These are phyloP conservation scores for Cladosporium sp. DNA, from an alignment of 2,329 filamentous ascomycete genomes.

Conservation along the genomic window DNA sequence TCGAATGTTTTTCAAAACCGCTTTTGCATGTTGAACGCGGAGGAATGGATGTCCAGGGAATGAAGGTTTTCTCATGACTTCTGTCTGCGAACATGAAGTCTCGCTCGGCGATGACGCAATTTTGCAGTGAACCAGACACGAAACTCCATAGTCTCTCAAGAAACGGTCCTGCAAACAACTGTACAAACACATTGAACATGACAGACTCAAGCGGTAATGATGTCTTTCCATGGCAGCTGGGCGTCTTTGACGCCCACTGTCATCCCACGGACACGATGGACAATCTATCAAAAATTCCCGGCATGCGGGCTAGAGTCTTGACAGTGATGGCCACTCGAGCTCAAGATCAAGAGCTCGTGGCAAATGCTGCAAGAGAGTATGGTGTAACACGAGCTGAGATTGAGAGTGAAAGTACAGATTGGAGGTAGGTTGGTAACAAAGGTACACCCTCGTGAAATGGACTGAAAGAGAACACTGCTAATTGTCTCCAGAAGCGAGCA, in stretches of 20 bases:
- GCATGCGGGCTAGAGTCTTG: slow-evolving; percentile 63
- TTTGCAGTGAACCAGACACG: no score
- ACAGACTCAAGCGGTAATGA: slow-evolving; percentile 15
- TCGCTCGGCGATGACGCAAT: no score
- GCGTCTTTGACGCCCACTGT: slow-evolving; percentile 75
- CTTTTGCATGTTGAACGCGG: no score
- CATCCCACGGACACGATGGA: slow-evolving; percentile 77
- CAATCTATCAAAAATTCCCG: slow-evolving; percentile 53
- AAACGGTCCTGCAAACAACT: neutral
- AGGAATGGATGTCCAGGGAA: no score
- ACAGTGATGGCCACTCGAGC: slow-evolving; percentile 74
- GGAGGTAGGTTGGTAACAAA: slow-evolving; percentile 30
- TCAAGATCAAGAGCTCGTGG: slow-evolving; percentile 72
- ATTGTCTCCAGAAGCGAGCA: slow-evolving; percentile 28
- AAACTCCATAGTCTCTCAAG: no score
- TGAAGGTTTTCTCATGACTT: no score
- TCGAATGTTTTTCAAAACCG: no score
- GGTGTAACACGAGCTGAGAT: slow-evolving; percentile 38
- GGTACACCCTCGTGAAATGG: slow-evolving; percentile 11
- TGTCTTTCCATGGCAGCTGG: slow-evolving; percentile 63
- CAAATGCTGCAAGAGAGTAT: slow-evolving; percentile 53
- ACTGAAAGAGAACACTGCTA: neutral
- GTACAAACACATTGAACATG: slow-evolving; percentile 17
- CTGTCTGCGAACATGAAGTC: no score
- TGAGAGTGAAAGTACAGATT: slow-evolving; percentile 17